Evolutionary conservation across 495 filamentous ascomycete genomes (phyloP).

Genomic region (Trichocladium uniseriatum): DNA sequence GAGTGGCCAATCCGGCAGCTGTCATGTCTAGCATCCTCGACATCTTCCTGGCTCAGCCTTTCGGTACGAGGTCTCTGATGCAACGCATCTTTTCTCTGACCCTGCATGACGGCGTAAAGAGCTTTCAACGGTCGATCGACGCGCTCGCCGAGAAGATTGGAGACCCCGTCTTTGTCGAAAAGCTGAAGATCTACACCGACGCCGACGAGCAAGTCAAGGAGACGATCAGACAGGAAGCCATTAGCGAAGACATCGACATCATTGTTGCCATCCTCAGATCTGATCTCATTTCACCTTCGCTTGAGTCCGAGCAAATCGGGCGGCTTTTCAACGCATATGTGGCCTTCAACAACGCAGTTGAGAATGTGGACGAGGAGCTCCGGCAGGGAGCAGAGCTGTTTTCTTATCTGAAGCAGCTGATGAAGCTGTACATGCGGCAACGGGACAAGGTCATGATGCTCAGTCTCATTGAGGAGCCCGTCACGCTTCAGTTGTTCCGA

Average conservation of each 20-base stretch:
- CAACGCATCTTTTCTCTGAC: conserved; percentile 90
- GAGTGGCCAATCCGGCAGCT: conserved; percentile 88
- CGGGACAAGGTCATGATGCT: conserved; percentile 97
- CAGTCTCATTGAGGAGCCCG: conserved; percentile 87
- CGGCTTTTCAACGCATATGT: conserved; percentile 88
- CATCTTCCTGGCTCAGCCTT: conserved; percentile 89
- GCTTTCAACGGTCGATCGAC: conserved; percentile 78
- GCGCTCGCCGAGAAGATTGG: conserved; percentile 62
- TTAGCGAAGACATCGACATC: conserved; percentile 62
- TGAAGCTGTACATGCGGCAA: conserved; percentile 86
- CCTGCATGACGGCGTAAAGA: conserved; percentile 77
- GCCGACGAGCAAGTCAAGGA: conserved; percentile 65
- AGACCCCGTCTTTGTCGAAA: conserved; percentile 69
- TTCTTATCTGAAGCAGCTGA: conserved; percentile 85
- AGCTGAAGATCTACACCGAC: conserved; percentile 69
- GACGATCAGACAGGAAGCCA: conserved; percentile 61
- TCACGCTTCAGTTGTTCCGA: conserved; percentile 84
- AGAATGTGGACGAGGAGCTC: conserved; percentile 83
- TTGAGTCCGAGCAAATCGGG: conserved; percentile 63
- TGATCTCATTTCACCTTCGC: conserved; percentile 58
- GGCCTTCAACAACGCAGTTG: conserved; percentile 92
- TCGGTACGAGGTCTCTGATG: conserved; percentile 78
- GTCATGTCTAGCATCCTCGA: conserved; percentile 92
- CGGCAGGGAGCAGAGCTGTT: conserved; percentile 82
- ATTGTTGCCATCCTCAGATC: conserved; percentile 74